Conservation (phyloP, 140 eudicot genomes). For the Oenanthe javanica region DNA sequence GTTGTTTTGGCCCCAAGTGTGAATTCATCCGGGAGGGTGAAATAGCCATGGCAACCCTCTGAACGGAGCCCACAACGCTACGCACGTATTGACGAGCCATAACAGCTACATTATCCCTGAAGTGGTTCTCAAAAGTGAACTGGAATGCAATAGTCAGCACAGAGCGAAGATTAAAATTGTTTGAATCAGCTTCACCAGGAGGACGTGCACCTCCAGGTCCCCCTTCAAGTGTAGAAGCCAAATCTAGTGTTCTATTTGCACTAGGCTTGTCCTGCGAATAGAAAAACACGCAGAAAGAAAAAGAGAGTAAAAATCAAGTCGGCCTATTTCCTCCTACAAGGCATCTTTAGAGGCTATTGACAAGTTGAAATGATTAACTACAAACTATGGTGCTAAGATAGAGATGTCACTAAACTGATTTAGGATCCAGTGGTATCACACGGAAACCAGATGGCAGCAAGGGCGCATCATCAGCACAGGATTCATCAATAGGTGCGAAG, state of each 20-base stretch:
- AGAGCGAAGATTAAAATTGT: slow-evolving; percentile 34
- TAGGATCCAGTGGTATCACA: slow-evolving; percentile 72
- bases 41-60: slow-evolving; percentile 62
- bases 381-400: neutral
- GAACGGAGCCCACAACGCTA: slow-evolving; percentile 47
- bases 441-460: slow-evolving; percentile 91
- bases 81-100: slow-evolving; percentile 65
- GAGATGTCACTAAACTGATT: slow-evolving; percentile 49
- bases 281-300: neutral
- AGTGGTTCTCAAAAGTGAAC: slow-evolving; percentile 50
- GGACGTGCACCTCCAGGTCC: slow-evolving; percentile 27
- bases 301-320: neutral
- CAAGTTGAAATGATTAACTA: neutral
- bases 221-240: slow-evolving; percentile 54
- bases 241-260: slow-evolving; percentile 49
- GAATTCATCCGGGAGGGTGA: slow-evolving; percentile 47
- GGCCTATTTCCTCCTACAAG: neutral
- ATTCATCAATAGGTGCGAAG: slow-evolving; percentile 77
- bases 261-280: slow-evolving; percentile 34
- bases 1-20: slow-evolving; percentile 33
- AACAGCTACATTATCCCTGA: slow-evolving; percentile 47
- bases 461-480: slow-evolving; percentile 79
- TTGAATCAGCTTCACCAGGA: slow-evolving; percentile 32
- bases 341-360: neutral
- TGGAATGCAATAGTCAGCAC: slow-evolving; percentile 59